A percentile compares a stretch with the other conserved stretches of the same genome.
phyloP scores from a whole-genome alignment of 768 basidiomycete genomes.

The Agaricus blazei region DNA sequence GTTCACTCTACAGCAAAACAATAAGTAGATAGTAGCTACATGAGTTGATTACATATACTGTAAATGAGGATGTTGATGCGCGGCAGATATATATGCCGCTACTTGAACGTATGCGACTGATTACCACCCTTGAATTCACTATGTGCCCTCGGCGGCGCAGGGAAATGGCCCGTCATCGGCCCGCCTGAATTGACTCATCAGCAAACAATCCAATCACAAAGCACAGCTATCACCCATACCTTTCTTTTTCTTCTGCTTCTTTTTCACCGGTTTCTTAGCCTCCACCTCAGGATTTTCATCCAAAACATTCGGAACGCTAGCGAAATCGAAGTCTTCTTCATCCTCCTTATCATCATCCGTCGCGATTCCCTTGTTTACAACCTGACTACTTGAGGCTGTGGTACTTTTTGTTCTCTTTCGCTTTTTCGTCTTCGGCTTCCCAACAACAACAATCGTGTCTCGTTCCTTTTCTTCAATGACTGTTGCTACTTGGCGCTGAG shows the following conservation, averaged over 20 bases:
- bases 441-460: slow-evolving; percentile 71
- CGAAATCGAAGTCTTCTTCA: slow-evolving; percentile 61
- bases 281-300: slow-evolving; percentile 47
- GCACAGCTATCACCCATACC: slow-evolving; percentile 19
- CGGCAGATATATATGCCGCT: slow-evolving; percentile 12
- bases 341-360: neutral
- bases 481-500: slow-evolving; percentile 38
- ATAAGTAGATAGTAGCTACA: too few relatives aligned
- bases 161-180: slow-evolving; percentile 51
- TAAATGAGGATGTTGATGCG: too few relatives aligned
- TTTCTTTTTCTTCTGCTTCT: slow-evolving; percentile 49
- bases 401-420: slow-evolving; percentile 45
- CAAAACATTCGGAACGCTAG: slow-evolving; percentile 62
- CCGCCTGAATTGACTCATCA: slow-evolving; percentile 28
- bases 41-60: too few relatives aligned
- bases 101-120: slow-evolving; percentile 65
- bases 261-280: slow-evolving; percentile 25
- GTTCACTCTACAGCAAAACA: too few relatives aligned
- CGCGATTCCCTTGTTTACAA: neutral
- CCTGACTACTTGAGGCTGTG: neutral
- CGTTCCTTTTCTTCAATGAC: slow-evolving; percentile 37
- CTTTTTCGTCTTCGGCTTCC: slow-evolving; percentile 59
- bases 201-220: neutral
- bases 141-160: slow-evolving; percentile 58
- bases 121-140: slow-evolving; percentile 67